Evolutionary conservation across 2,329 filamentous ascomycete genomes (phyloP), one percentile per base, ranked within the genome.

Genomic region (Diplocarpon rosae): DNA sequence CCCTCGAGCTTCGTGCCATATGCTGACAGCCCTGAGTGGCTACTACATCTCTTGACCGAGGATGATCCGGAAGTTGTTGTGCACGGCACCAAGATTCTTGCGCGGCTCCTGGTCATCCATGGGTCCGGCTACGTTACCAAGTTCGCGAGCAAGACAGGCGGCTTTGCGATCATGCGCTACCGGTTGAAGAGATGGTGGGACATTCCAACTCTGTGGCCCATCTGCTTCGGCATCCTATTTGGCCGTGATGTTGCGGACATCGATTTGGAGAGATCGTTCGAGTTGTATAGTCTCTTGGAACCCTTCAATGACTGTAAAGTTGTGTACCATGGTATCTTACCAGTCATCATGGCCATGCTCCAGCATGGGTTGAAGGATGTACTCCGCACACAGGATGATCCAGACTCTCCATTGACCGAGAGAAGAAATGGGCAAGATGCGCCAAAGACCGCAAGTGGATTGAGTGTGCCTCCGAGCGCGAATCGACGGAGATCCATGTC

Each of bases 161-260:
- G 93, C 1, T 95, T 95, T 61, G 72, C 73, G 29, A 83, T 95
- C 50, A 82, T 96, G 77, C 83, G 83, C 31, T 76, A 84, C 56
- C 77, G 86, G 28, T 66, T 98, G 3, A 87, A 82, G 58, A 72
- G 81, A 56, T 95, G 89, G 79, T 98, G 92, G 90, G 81, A 85
- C 57, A 75, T 88, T 13, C 77, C 88, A 2, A 77, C 79, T 0
- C 65, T 96, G 20, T 96, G 92, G 92, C 80, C 83, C 0, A 81
- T 92, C 35, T 88, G 85, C 59, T 85, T 98, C 63, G 81, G 85
- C 42, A 83, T 96, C 16, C 65, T 98, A 2, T 95, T 98, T 58
- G 88, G 85, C 1, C 73, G 79, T 34, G 88, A 95, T 58, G 76
- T 93, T 37, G 80, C 79, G 2, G 76, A 76, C 39, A 75, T 89